Evolutionary conservation across 2,329 filamentous ascomycete genomes (phyloP).

Genomic region (Alternaria incomplexa): DNA sequence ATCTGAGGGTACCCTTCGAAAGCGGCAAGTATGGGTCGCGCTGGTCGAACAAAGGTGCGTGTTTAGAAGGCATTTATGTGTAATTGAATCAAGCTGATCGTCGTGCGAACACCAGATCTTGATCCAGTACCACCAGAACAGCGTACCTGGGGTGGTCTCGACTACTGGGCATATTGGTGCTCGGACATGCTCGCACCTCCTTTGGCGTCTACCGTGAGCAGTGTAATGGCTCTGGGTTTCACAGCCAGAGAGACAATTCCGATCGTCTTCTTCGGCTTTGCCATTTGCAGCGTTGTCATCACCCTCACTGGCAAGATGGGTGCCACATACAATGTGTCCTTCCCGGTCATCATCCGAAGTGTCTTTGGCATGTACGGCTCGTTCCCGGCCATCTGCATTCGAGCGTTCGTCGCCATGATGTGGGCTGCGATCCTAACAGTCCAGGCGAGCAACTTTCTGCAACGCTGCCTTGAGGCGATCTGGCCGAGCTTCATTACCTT

Average conservation of each 20-base stretch:
- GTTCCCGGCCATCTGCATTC: slow-evolving; percentile 53
- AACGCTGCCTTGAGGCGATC: slow-evolving; percentile 55
- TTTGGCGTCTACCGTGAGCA: slow-evolving; percentile 47
- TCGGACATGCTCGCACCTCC: slow-evolving; percentile 56
- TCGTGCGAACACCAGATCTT: slow-evolving; percentile 26
- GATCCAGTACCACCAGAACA: slow-evolving; percentile 51
- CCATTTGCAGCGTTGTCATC: slow-evolving; percentile 55
- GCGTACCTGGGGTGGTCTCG: slow-evolving; percentile 54
- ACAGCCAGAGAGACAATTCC: slow-evolving; percentile 57
- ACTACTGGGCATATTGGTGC: slow-evolving; percentile 59
- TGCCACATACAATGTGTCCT: slow-evolving; percentile 47
- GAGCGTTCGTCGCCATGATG: slow-evolving; percentile 53
- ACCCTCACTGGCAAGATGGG: slow-evolving; percentile 57
- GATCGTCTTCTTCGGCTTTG: slow-evolving; percentile 56
- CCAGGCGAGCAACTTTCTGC: slow-evolving; percentile 53
- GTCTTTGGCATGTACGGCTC: slow-evolving; percentile 55
- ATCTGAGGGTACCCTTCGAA: slow-evolving; percentile 47
- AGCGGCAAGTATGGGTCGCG: slow-evolving; percentile 50
- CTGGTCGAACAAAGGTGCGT: slow-evolving; percentile 57
- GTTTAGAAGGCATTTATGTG: neutral
- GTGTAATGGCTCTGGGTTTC: slow-evolving; percentile 54
- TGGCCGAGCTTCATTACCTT: slow-evolving; percentile 48
- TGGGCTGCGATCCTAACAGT: slow-evolving; percentile 57
- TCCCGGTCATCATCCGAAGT: slow-evolving; percentile 53
- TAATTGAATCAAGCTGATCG: neutral